Percentiles rank a stretch among this genome's conserved stretches.
Conservation (phyloP, 75 land plant genomes). For the Selaginella moellendorffii region DNA sequence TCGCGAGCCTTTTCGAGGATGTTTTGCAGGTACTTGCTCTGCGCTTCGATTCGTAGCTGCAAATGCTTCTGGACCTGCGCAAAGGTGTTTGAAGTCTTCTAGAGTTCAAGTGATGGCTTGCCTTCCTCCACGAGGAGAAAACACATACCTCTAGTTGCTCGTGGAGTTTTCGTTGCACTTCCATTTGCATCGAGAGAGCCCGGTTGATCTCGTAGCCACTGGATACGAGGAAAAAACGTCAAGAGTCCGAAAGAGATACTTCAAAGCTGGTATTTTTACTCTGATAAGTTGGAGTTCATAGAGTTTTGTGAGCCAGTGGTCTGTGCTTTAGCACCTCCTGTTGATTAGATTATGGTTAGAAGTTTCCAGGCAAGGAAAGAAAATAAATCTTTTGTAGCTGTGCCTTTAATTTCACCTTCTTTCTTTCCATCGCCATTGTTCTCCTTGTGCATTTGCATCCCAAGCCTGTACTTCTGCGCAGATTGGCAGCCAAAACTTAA, state of each 20-base stretch:
- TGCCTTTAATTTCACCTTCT: too few species aligned
- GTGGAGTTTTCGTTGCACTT: constrained; percentile 58
- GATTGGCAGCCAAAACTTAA: background rate
- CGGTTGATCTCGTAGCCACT: constrained; percentile 22
- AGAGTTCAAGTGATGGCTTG: too few species aligned
- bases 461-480: background rate
- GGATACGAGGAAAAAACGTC: background rate
- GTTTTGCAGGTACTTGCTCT: constrained; percentile 90
- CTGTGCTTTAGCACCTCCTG: constrained; percentile 12
- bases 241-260: background rate
- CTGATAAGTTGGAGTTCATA: background rate
- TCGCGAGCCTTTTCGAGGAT: constrained; percentile 91
- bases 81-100: too few species aligned
- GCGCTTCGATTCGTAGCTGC: constrained; percentile 90
- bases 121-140: background rate
- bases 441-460: background rate
- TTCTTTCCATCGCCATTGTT: constrained; percentile 15
- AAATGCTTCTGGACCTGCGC: constrained; percentile 92
- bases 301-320: constrained; percentile 8
- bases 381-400: too few species aligned
- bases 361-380: too few species aligned
- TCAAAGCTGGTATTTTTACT: background rate
- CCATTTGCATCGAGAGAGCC: constrained; percentile 58
- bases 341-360: background rate
- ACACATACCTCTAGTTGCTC: constrained; percentile 62